Conservation (phyloP, 352 stramenopile genomes). For the Globisporangium iwayamae region DNA sequence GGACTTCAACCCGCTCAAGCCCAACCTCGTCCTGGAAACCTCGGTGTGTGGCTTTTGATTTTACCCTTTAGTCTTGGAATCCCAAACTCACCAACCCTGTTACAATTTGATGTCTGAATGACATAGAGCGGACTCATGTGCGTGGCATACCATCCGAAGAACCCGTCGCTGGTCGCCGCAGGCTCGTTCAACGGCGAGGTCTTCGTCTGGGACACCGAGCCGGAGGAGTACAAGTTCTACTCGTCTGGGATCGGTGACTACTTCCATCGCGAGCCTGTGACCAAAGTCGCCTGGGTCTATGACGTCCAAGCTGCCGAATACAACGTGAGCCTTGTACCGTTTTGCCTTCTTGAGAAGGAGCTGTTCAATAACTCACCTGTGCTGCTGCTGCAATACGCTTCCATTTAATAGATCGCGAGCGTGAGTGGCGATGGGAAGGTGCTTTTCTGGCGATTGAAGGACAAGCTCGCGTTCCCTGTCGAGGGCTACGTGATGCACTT, state of each 20-base stretch:
- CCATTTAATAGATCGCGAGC: conserved; percentile 45
- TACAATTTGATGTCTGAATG: neutral
- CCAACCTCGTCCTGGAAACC: conserved; percentile 71
- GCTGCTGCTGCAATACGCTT: neutral
- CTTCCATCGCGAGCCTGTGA: conserved; percentile 85
- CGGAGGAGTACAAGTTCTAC: conserved; percentile 60
- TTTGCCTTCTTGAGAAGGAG: neutral
- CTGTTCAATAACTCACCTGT: neutral
- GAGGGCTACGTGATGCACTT: conserved; percentile 82
- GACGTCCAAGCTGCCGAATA: conserved; percentile 69
- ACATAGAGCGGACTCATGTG: conserved; percentile 82
- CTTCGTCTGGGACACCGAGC: conserved; percentile 73
- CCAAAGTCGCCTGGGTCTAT: conserved; percentile 80
- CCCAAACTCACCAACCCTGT: neutral
- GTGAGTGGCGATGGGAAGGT: conserved; percentile 84
- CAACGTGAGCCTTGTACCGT: conserved; percentile 33
- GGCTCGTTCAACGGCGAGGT: conserved; percentile 88
- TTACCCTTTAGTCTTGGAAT: neutral
- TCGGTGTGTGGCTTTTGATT: conserved; percentile 39
- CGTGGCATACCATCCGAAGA: conserved; percentile 80
- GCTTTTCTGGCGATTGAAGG: conserved; percentile 83
- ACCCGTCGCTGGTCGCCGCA: conserved; percentile 75
- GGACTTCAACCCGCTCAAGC: conserved; percentile 63
- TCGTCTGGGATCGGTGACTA: conserved; percentile 86
- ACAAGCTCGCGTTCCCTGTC: conserved; percentile 83